Base-by-base conservation (phyloP, 176 grass and related monocot species). In the Saccharum officinarum region DNA sequence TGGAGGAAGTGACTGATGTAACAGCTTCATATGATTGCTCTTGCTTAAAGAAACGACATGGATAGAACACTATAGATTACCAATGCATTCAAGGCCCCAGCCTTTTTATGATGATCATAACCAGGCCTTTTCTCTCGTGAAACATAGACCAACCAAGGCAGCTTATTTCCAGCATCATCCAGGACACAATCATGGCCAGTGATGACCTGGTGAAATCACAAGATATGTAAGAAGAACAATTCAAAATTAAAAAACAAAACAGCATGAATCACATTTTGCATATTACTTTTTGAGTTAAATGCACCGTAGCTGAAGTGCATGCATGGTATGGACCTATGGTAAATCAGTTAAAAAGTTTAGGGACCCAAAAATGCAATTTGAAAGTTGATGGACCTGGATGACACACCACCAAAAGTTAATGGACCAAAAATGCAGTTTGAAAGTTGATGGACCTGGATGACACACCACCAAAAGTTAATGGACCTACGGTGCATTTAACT, bases 111-210 rank as follows among this genome's bases (percentile, higher is more conserved):
- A 38, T 82, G 67, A 40, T 82, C 37, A 72, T 42, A 72, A 30
- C 80, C 80, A 18, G 80, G 80, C 37, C 80, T 82, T 72, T 82
- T 82, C 80, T 82, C 80, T 42, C 80, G 69, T 82, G 80, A 82
- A 59, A 82, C 80, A 60, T 82, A 82, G 9, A 82, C 49, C 80
- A 82, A 72, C 67, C 80, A 71, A 41, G 80, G 80, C n/a, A 82
- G 41, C 25, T 42, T 82, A 82, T 82, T 82, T 42, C 80, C 80
- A 72, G 80, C 67, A 60, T 82, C 80, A 72, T 82, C 80, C 36
- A 72, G 60, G 55, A 82, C 80, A 72, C n/a, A 82, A 82, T 82
- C 80, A 61, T 82, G 49, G 33, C 67, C 80, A 14, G 67, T 82
- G 9, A 82, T 72, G 36, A 82, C 80, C 80, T 82, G 80, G 8